Evolutionary conservation across 371 early-diverging fungal genomes (phyloP), one percentile per base, ranked within the genome.

Genomic region (Lichtheimia ornata): DNA sequence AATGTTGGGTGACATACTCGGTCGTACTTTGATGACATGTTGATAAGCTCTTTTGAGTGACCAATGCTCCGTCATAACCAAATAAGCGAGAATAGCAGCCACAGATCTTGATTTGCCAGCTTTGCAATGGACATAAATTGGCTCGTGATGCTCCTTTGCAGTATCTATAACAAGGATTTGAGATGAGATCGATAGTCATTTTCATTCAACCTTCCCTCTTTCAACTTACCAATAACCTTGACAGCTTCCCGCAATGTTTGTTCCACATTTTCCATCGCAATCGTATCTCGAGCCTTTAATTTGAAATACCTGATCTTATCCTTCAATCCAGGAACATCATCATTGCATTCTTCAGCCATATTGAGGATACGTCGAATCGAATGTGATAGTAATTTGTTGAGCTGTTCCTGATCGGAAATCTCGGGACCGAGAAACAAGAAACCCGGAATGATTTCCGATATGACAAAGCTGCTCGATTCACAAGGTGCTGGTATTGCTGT

Each of bases 81-180:
- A 62, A 63, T 90, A 91, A 2, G 89, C 93, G 22, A 94, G 72
- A 14, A 91, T 91, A 12, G 84, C 90, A 0, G 91, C 90, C 4
- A 86, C 91, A 0, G 92, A 92, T 18, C 94, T 77, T 5, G 93
- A 92, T 61, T 88, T 87, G 7, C 94, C 94, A 7, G 93, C 93
- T 56, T 90, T 88, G 75, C 94, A 94, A 68, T 94, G 94, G 1
- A 94, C 92, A 62, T 92, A 90, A 55, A 94, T 87, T 0, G 85
- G 78, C 22, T 78, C 77, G 50, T 83, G 80, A 14, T 73, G 57
- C 30, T 73, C 69, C 22, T 77, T 76, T 13, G 74, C 59, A 20
- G 68, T 64, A 25, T 76, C 82, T 81, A 66, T 24, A 51, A 58
- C 22, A 14, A 53, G 25, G 53, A 2, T 14, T 9, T 25, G 4